These are phyloP conservation scores for Dryadomyces quercus-mongolicae DNA, from an alignment of 2,329 filamentous ascomycete genomes.

Conservation along the genomic window DNA sequence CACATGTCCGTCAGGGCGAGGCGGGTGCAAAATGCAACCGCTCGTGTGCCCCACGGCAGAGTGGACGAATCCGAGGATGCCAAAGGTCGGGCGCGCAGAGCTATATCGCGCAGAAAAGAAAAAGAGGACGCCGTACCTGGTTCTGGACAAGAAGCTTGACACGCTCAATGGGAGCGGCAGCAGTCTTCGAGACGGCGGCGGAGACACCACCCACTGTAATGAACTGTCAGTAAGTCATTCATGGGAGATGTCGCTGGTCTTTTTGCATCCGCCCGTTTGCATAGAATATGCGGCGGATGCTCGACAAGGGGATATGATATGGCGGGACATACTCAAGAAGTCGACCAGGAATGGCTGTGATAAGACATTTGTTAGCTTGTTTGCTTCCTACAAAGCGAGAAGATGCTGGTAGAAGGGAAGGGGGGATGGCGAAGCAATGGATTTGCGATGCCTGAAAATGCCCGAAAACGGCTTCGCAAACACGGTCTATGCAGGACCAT, in stretches of 20 bases:
- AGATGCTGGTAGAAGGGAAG: too few species aligned
- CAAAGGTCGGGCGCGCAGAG: background rate
- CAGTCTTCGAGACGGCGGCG: slow-evolving; percentile 99
- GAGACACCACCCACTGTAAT: slow-evolving; percentile 95
- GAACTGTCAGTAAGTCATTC: slow-evolving; percentile 11
- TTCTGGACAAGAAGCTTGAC: slow-evolving; percentile 99
- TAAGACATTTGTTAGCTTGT: slow-evolving; percentile 1
- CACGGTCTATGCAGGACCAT: background rate
- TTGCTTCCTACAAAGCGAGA: too few species aligned
- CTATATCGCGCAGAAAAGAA: background rate
- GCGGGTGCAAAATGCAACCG: too few species aligned
- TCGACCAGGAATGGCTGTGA: slow-evolving; percentile 84
- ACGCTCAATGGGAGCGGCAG: slow-evolving; percentile 99
- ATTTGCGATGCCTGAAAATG: background rate
- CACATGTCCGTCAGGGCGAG: too few species aligned
- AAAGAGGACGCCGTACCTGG: slow-evolving; percentile 58
- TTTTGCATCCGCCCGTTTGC: too few species aligned
- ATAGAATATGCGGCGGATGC: too few species aligned
- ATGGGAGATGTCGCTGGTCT: too few species aligned
- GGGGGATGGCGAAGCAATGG: background rate
- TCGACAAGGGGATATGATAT: too few species aligned
- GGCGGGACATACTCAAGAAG: slow-evolving; percentile 81
- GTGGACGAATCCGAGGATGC: background rate
- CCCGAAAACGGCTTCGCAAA: background rate
- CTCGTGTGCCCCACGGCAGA: background rate